These are phyloP conservation scores for Chlorella sp. DNA, from an alignment of 139 green algal species.

Conservation along the genomic window DNA sequence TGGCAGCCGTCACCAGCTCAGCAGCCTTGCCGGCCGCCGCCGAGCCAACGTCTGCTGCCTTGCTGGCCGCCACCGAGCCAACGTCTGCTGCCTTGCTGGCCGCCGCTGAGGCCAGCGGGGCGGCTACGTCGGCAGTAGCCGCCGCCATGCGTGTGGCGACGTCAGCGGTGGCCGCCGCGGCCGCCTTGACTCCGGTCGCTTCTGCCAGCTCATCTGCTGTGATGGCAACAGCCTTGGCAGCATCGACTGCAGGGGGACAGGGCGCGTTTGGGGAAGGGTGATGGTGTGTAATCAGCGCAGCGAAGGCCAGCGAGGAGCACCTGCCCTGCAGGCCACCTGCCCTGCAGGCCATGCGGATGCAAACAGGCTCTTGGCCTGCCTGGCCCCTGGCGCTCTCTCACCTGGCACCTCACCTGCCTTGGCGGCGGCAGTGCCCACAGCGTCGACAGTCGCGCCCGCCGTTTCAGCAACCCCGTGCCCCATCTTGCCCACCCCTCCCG, in stretches of 20 bases:
- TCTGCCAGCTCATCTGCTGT: not conserved
- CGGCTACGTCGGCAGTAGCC: not conserved
- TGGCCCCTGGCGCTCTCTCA: too few species aligned
- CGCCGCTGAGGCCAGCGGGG: not conserved
- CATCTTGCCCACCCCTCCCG: not conserved
- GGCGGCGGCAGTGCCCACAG: not conserved
- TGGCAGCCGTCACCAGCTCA: not conserved
- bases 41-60: not conserved
- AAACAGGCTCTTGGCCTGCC: too few species aligned
- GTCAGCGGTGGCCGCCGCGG: not conserved
- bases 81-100: not conserved
- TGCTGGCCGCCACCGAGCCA: not conserved
- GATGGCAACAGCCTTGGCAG: not conserved
- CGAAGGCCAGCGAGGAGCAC: not conserved
- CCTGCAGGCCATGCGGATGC: not conserved
- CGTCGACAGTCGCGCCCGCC: not conserved
- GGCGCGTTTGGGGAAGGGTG: not conserved
- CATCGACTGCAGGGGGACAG: not conserved
- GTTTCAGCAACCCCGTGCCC: not conserved
- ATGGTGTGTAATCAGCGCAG: not conserved
- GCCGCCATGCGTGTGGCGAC: not conserved
- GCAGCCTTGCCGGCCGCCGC: not conserved
- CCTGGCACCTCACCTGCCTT: not conserved
- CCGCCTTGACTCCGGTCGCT: not conserved
- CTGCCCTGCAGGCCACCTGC: not conserved